Evolutionary conservation across 164 flowering plant species (phyloP), one percentile per base, ranked within the genome.

Genomic region (Hamamelis virginiana): DNA sequence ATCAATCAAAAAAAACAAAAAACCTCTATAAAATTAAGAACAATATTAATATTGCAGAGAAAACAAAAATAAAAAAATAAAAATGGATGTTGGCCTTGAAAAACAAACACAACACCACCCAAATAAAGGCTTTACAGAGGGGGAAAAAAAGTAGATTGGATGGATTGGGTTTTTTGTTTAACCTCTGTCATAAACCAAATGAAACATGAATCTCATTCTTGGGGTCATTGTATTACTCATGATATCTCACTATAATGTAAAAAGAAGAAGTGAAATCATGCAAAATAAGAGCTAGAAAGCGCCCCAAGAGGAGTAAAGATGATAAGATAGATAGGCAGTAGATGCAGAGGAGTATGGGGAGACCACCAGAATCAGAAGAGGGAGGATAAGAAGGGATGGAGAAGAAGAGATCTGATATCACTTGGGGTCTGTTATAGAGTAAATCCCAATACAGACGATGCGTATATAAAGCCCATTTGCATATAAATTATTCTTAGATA

Each of bases 151-250:
- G 41, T 33, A 33, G 4, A 2, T 33, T 33, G 41, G n/a, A 14
- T 48, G 52, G n/a, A 48, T 3, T 0, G 52, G 21, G 52, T 8
- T n/a, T 19, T n/a, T 59, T 11, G 19, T 21, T 69, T 77, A 90
- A 1, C 96, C 96, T 75, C 97, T 78, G 56, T 91, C 94, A 50
- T 89, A 89, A 57, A 67, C 92, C 76, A 85, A 69, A 74, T 83
- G 50, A 19, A 87, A 69, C 82, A 76, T 73, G 38, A 76, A 69
- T 74, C 77, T 78, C 53, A 74, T 75, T 28, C 87, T 75, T 22
- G 90, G 92, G 64, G 65, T 83, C 85, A 78, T 78, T 33, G 91
- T 76, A 69, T 87, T 90, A 65, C 82, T 89, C 94, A 87, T n/a
- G n/a, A n/a, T 89, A 27, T 22, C 73, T 51, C 8, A 0, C 38